Base-by-base conservation (phyloP, 73 alveolate genomes). In the Paramecium bursaria region DNA sequence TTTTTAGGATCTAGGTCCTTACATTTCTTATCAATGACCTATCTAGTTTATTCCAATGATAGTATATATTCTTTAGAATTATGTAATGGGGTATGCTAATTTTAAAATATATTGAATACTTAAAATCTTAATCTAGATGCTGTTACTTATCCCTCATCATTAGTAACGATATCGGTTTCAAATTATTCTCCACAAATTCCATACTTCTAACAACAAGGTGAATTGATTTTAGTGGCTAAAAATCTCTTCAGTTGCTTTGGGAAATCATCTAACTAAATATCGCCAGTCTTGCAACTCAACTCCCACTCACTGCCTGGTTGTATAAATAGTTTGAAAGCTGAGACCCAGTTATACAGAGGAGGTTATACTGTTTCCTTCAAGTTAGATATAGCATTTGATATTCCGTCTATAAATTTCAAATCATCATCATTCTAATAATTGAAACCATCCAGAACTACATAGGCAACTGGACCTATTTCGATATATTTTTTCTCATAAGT, bases 151-250 rank as follows among this genome's bases (percentile, higher is more conserved):
- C 98, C 98, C 23, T 80, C 90, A 13, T 85, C 92, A 75, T 96
- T 95, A 49, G 95, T 89, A 1, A 87, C 86, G 19, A 96, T 92
- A 77, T 96, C 98, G 44, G 92, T 82, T 9, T 74, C 93, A 57
- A 74, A 96, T 10, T 92, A 88, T 82, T 96, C 98, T 11, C 99
- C 99, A 75, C 99, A 96, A n/a, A 95, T 80, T 29, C 98, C 99
- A 51, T 87, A 94, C 74, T 91, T 86, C 50, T 88, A 39, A 87
- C 99, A 93, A 75, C 98, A 95, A 10, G 86, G 88, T 29, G 96
- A 88, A 53, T 90, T 89, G 26, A 95, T 90, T 54, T 85, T 90
- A 33, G 94, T 94, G 55, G 90, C 50, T 48, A 94, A 92, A 60
- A 95, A 95, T 85, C 77, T 76, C 60, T 91, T 82, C 77, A 95